Conservation (phyloP, 1,284 basidiomycete species). For the Fomes fomentarius region DNA sequence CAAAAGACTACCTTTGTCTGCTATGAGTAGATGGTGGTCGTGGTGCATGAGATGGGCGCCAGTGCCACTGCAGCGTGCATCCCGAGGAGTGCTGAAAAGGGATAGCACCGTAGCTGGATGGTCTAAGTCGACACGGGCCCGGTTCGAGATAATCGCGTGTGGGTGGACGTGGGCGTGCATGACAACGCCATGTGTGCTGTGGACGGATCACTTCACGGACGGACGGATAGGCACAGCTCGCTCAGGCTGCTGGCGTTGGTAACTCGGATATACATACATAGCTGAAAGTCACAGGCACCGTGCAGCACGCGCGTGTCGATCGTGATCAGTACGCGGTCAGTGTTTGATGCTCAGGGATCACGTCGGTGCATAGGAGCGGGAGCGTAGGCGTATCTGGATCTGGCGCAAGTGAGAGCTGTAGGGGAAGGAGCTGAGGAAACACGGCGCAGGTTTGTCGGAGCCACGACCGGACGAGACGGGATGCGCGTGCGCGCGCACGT, state of each 20-base stretch:
- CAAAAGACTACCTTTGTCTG: too few species aligned
- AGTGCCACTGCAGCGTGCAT: slow-evolving; percentile 6
- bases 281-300: not conserved
- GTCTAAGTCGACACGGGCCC: too few species aligned
- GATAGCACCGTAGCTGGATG: too few species aligned
- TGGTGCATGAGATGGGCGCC: too few species aligned
- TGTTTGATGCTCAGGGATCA: not conserved
- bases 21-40: too few species aligned
- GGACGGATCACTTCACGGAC: not conserved
- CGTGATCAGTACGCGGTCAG: not conserved
- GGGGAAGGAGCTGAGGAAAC: not conserved
- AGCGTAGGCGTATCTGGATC: too few species aligned
- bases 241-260: too few species aligned
- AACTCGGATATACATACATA: not conserved
- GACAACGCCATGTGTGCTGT: not conserved
- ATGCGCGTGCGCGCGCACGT: too few species aligned
- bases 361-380: too few species aligned
- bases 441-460: slow-evolving; percentile 1
- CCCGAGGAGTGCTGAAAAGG: slow-evolving; percentile 11
- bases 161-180: not conserved
- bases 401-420: too few species aligned
- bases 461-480: too few species aligned
- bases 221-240: not conserved
- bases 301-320: not conserved
- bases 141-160: slow-evolving; percentile 14